phyloP scores from a whole-genome alignment of 768 basidiomycete species.

The Solioccasus polychromus region DNA sequence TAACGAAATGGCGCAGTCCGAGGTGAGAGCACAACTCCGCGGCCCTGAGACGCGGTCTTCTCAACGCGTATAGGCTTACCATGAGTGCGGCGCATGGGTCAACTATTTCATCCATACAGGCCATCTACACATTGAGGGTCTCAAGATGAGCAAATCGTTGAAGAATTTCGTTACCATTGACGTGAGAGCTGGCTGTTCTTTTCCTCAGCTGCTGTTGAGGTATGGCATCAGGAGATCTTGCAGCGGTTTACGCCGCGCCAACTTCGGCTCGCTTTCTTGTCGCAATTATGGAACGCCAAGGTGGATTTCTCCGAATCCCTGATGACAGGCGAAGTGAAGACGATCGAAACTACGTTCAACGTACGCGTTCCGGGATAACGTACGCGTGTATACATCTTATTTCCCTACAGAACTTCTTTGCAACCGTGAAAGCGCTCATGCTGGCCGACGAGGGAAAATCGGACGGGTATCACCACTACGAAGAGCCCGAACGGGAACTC shows the following conservation, averaged over 20 bases:
- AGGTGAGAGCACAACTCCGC: conserved; percentile 48
- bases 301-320: conserved; percentile 91
- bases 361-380: conserved; percentile 45
- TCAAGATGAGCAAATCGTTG: conserved; percentile 99
- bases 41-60: neutral
- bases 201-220: conserved; percentile 1
- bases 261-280: conserved; percentile 86
- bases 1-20: conserved; percentile 97
- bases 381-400: neutral
- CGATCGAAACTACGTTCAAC: conserved; percentile 80
- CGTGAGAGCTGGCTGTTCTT: conserved; percentile 43
- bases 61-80: conserved; percentile 69
- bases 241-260: conserved; percentile 82
- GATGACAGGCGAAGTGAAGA: conserved; percentile 87
- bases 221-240: conserved; percentile 71
- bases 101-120: conserved; percentile 99
- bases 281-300: conserved; percentile 88
- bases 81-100: conserved; percentile 90
- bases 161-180: conserved; percentile 99
- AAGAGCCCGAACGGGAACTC: conserved; percentile 66
- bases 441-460: conserved; percentile 45
- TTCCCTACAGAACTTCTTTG: conserved; percentile 84
- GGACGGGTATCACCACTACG: conserved; percentile 65
- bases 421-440: conserved; percentile 77
- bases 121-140: conserved; percentile 95